Evolutionary conservation across 2,329 filamentous ascomycete genomes (phyloP).

Genomic region (Diaporthe aspalathi): DNA sequence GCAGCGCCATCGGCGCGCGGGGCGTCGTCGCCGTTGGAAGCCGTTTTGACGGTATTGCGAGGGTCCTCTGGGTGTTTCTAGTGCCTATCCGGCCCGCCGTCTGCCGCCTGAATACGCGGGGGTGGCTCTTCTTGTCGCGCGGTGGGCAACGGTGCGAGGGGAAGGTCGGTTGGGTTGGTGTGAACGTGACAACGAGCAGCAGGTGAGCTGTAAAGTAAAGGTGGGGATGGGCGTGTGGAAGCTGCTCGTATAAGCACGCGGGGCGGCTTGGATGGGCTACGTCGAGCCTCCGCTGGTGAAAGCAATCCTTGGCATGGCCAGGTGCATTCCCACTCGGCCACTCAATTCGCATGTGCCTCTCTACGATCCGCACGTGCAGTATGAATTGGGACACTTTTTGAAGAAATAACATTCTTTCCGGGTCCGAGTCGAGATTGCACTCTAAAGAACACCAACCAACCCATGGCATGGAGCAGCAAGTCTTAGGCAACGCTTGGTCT

Average conservation of each 20-base stretch:
- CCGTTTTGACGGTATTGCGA: conserved; percentile 55
- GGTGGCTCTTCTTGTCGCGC: conserved; percentile 6
- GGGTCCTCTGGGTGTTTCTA: not conserved
- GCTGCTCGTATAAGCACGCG: conserved; percentile 13
- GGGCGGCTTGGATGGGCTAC: conserved; percentile 1
- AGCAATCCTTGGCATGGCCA: conserved; percentile 1
- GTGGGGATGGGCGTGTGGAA: conserved; percentile 21
- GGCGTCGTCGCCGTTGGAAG: conserved; percentile 52
- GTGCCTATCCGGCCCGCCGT: conserved; percentile 1
- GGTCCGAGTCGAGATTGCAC: too few species aligned
- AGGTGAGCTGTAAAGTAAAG: conserved; percentile 5
- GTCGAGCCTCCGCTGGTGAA: not conserved
- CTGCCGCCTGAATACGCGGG: conserved; percentile 22
- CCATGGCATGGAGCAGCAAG: not conserved
- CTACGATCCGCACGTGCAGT: conserved; percentile 16
- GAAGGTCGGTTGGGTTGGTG: conserved; percentile 12
- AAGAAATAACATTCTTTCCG: too few species aligned
- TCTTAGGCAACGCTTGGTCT: too few species aligned
- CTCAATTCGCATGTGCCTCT: conserved; percentile 1
- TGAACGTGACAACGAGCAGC: conserved; percentile 9
- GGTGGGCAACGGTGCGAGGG: conserved; percentile 5
- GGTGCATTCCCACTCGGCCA: not conserved
- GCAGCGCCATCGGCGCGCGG: conserved; percentile 46
- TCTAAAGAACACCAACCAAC: not conserved
- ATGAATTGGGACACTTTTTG: not conserved